Percentiles rank a stretch among this genome's conserved stretches.
Evolutionary conservation across 345 rosid species (phyloP).

Genomic region (Diplotaxis tenuifolia): DNA sequence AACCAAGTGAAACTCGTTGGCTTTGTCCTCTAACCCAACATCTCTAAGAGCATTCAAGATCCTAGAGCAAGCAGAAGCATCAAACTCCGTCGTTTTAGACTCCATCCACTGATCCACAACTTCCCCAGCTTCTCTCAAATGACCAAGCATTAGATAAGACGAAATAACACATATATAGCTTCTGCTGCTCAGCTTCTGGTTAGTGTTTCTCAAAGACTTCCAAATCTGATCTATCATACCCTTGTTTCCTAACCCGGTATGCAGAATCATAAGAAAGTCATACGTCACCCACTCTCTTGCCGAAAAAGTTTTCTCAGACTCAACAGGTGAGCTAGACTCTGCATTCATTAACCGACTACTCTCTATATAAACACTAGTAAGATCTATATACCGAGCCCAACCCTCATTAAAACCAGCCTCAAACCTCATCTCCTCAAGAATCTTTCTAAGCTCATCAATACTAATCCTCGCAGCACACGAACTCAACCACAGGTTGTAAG

Average conservation of each 20-base stretch:
- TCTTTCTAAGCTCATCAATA: conserved; percentile 53
- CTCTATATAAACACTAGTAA: conserved; percentile 51
- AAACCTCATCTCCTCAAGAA: conserved; percentile 68
- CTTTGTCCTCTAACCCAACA: conserved; percentile 50
- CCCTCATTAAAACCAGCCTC: conserved; percentile 48
- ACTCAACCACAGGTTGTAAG: conserved; percentile 88
- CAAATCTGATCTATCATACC: conserved; percentile 80
- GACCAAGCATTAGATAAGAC: conserved; percentile 72
- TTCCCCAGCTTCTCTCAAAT: conserved; percentile 63
- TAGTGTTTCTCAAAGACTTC: conserved; percentile 81
- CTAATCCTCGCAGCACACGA: conserved; percentile 69
- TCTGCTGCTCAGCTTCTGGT: conserved; percentile 80
- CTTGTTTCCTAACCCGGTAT: conserved; percentile 75
- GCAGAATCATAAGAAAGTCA: conserved; percentile 74
- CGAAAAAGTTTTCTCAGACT: conserved; percentile 56
- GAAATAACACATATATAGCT: conserved; percentile 75
- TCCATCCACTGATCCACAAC: conserved; percentile 82
- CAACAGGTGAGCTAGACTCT: conserved; percentile 48
- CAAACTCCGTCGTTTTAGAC: conserved; percentile 56
- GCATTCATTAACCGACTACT: conserved; percentile 53
- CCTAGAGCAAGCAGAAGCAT: conserved; percentile 53
- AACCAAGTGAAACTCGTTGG: conserved; percentile 47
- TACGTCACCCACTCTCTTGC: conserved; percentile 92
- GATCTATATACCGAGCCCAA: conserved; percentile 58
- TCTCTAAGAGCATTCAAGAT: conserved; percentile 55